These are phyloP conservation scores for Pleomassaria siparia DNA, from an alignment of 2,329 filamentous ascomycete genomes.

Conservation along the genomic window DNA sequence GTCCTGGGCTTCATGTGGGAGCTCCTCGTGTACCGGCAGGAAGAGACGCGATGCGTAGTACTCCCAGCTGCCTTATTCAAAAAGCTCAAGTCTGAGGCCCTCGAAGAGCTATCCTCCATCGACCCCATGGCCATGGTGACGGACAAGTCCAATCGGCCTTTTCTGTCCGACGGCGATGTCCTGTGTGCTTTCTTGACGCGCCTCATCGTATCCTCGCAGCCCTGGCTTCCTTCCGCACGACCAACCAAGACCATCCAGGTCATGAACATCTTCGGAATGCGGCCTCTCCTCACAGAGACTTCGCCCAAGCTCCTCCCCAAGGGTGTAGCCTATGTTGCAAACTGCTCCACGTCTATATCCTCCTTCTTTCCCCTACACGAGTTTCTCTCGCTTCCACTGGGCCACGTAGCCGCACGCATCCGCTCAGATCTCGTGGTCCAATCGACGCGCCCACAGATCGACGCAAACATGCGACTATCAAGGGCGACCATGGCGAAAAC, in stretches of 20 bases:
- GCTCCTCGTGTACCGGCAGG: conserved; percentile 10
- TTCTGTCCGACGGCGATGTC: conserved; percentile 23
- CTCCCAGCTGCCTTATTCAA: conserved; percentile 19
- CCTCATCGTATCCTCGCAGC: conserved; percentile 9
- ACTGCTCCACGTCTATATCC: conserved; percentile 9
- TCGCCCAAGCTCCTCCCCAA: conserved; percentile 15
- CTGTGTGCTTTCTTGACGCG: conserved; percentile 14
- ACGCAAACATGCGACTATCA: conserved; percentile 8
- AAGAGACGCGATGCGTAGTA: conserved; percentile 11
- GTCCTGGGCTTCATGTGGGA: conserved; percentile 20
- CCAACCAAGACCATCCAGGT: conserved; percentile 18
- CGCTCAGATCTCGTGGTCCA: conserved; percentile 22
- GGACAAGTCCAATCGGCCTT: no score
- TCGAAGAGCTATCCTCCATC: conserved; percentile 12
- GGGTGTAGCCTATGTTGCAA: conserved; percentile 18
- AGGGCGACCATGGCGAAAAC: neutral
- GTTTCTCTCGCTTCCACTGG: conserved; percentile 18
- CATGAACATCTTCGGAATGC: conserved; percentile 29
- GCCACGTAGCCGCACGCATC: conserved; percentile 23
- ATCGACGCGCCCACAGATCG: conserved; percentile 16
- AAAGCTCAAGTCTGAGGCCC: conserved; percentile 11
- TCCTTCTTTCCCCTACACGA: conserved; percentile 14
- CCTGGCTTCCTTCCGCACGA: conserved; percentile 13
- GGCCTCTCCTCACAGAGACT: conserved; percentile 15
- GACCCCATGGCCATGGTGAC: conserved; percentile 6